These are phyloP conservation scores for Euphorbia celastroides DNA, from an alignment of 441 rosid species.

Conservation along the genomic window DNA sequence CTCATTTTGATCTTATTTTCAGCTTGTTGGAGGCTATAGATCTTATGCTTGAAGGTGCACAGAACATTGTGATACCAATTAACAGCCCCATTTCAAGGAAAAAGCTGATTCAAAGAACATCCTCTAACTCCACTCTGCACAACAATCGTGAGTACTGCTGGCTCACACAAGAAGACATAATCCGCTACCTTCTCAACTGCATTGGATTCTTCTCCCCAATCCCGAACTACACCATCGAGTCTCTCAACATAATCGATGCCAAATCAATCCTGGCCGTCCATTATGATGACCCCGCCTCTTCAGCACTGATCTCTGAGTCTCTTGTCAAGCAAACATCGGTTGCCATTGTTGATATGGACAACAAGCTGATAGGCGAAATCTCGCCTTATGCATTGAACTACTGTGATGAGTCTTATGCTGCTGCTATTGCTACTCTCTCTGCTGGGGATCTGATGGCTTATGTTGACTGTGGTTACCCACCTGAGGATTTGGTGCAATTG, in stretches of 20 bases:
- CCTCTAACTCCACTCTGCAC: constrained; percentile 29
- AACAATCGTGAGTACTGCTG: constrained; percentile 52
- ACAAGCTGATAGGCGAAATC: constrained; percentile 63
- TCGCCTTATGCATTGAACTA: constrained; percentile 67
- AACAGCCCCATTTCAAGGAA: constrained; percentile 39
- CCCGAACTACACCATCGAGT: constrained; percentile 52
- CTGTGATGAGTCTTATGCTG: constrained; percentile 64
- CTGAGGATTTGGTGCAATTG: constrained; percentile 34
- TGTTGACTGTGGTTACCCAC: constrained; percentile 48
- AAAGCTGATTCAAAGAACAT: constrained; percentile 35
- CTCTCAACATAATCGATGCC: constrained; percentile 48
- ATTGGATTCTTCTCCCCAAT: constrained; percentile 74
- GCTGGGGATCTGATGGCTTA: constrained; percentile 59
- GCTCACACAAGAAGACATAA: constrained; percentile 62
- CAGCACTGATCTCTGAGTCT: constrained; percentile 49
- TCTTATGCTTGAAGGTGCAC: constrained; percentile 69
- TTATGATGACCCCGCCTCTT: constrained; percentile 61
- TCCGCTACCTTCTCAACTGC: constrained; percentile 73
- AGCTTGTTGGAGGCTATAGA: constrained; percentile 75
- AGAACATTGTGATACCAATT: constrained; percentile 79
- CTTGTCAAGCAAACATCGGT: constrained; percentile 61
- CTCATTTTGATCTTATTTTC: constrained; percentile 10
- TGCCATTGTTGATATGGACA: constrained; percentile 60
- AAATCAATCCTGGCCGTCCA: constrained; percentile 42
- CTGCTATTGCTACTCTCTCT: constrained; percentile 51